These are phyloP conservation scores for Cryptococcus depauperatus DNA, from an alignment of 1,284 basidiomycete genomes.

Conservation along the genomic window DNA sequence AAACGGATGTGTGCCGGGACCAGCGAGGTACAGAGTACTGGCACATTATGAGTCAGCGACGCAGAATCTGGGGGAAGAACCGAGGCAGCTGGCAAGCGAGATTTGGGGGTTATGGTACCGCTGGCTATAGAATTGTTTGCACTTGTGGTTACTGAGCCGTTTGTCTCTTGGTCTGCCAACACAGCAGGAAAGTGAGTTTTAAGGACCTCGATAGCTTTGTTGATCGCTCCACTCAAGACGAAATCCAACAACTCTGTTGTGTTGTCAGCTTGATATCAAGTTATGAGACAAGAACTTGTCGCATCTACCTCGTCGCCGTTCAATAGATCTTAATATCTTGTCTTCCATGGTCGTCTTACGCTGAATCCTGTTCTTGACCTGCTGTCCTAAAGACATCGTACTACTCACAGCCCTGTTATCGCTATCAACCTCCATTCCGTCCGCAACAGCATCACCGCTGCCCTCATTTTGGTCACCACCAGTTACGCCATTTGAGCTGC, in stretches of 20 bases:
- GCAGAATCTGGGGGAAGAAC: background rate
- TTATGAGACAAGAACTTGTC: background rate
- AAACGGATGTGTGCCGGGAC: slow-evolving; percentile 35
- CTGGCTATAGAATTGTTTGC: background rate
- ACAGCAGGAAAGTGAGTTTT: slow-evolving; percentile 34
- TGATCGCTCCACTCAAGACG: slow-evolving; percentile 36
- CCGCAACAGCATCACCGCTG: slow-evolving; percentile 3
- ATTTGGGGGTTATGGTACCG: background rate
- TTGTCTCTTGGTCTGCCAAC: slow-evolving; percentile 7
- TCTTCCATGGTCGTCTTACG: slow-evolving; percentile 3
- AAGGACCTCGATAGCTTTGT: slow-evolving; percentile 29
- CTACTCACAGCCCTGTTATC: slow-evolving; percentile 1
- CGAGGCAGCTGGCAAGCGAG: background rate
- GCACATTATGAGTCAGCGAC: slow-evolving; percentile 12
- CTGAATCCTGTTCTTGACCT: background rate
- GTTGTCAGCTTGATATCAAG: slow-evolving; percentile 1
- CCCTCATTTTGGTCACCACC: background rate
- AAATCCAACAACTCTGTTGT: slow-evolving; percentile 33
- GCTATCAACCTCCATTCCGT: slow-evolving; percentile 4
- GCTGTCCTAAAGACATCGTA: background rate
- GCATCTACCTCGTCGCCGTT: slow-evolving; percentile 30
- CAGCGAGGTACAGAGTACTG: slow-evolving; percentile 23
- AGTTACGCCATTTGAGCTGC: background rate
- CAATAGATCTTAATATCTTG: slow-evolving; percentile 22
- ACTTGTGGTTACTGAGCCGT: background rate